phyloP scores from a whole-genome alignment of 2,329 filamentous ascomycete species.

The Neophaeococcomyces aloes region DNA sequence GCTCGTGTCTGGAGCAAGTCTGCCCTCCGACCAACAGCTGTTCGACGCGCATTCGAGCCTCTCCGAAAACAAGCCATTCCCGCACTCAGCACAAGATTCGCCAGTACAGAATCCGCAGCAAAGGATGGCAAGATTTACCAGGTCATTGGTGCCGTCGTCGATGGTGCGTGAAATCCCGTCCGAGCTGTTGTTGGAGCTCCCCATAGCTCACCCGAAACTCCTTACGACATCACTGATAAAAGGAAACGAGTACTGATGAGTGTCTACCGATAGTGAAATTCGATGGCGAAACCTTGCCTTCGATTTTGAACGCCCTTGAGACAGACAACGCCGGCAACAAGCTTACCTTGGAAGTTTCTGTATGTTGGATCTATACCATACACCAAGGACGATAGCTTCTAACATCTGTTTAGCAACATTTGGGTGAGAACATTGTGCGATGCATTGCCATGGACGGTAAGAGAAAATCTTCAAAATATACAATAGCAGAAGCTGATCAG shows the following conservation, averaged over 20 bases:
- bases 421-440: conserved; percentile 97
- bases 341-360: conserved; percentile 90
- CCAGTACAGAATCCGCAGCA: conserved; percentile 44
- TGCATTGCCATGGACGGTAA: conserved; percentile 99
- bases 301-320: conserved; percentile 94
- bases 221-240: conserved; percentile 19
- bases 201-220: conserved; percentile 26
- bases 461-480: conserved; percentile 1
- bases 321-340: conserved; percentile 87
- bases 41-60: conserved; percentile 47
- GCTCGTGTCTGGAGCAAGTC: conserved; percentile 52
- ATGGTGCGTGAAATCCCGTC: conserved; percentile 50
- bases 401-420: conserved; percentile 66
- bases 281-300: conserved; percentile 80
- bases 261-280: conserved; percentile 70
- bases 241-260: conserved; percentile 13
- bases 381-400: conserved; percentile 13
- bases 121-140: conserved; percentile 57
- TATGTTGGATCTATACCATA: conserved; percentile 42
- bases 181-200: conserved; percentile 30
- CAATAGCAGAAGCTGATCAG: conserved; percentile 4
- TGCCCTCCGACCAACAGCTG: conserved; percentile 45
- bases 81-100: conserved; percentile 51
- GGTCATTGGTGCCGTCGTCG: conserved; percentile 98
- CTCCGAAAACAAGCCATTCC: conserved; percentile 48